A percentile compares a stretch with the other conserved stretches of the same genome.
Conservation (phyloP, 1,284 basidiomycete genomes). For the Ceratobasidium sp. region DNA sequence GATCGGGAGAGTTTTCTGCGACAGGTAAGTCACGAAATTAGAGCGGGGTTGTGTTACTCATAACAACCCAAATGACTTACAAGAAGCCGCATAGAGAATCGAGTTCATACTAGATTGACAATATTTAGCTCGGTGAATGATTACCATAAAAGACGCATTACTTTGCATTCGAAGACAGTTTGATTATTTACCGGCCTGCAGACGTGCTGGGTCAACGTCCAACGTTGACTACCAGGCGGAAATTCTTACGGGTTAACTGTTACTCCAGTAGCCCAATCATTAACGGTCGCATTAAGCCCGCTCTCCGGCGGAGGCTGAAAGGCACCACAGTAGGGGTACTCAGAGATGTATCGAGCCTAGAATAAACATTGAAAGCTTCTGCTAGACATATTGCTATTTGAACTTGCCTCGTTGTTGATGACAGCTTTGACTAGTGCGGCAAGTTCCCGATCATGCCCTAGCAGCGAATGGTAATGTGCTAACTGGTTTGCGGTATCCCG, state of each 20-base stretch:
- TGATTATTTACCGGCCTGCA: slow-evolving; percentile 68
- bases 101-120: slow-evolving; percentile 65
- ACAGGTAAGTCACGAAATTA: background rate
- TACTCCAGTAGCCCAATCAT: slow-evolving; percentile 70
- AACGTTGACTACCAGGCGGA: background rate
- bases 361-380: background rate
- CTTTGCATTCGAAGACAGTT: slow-evolving; percentile 81
- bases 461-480: slow-evolving; percentile 67
- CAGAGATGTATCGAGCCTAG: slow-evolving; percentile 67
- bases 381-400: background rate
- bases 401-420: slow-evolving; percentile 68
- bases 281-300: slow-evolving; percentile 65
- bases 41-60: background rate
- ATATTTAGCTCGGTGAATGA: no score
- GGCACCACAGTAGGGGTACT: slow-evolving; percentile 76
- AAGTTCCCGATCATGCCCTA: slow-evolving; percentile 63
- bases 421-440: slow-evolving; percentile 72
- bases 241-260: slow-evolving; percentile 69
- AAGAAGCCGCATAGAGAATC: slow-evolving; percentile 78
- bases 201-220: slow-evolving; percentile 18
- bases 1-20: slow-evolving; percentile 67
- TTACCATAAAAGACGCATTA: slow-evolving; percentile 45
- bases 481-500: slow-evolving; percentile 80
- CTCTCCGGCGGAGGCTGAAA: slow-evolving; percentile 80
- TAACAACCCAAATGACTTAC: slow-evolving; percentile 26